These are phyloP conservation scores for Trametes cubensis DNA, from an alignment of 768 basidiomycete genomes.

Conservation along the genomic window DNA sequence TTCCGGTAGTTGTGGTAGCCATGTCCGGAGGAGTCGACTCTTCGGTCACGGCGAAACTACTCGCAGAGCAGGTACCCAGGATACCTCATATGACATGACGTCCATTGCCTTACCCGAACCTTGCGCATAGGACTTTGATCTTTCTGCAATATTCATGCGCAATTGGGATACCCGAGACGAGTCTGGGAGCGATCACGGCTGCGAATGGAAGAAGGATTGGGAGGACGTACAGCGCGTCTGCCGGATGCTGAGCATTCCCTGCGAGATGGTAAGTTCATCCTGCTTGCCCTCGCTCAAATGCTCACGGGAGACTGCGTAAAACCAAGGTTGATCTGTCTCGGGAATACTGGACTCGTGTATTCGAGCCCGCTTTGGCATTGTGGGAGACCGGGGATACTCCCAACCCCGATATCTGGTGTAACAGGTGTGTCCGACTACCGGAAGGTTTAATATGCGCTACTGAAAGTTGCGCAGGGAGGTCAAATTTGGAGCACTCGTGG, in stretches of 20 bases:
- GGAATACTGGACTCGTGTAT: slow-evolving; percentile 91
- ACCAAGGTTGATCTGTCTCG: slow-evolving; percentile 79
- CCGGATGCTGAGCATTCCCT: slow-evolving; percentile 69
- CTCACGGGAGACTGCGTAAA: not conserved
- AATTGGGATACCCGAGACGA: slow-evolving; percentile 94
- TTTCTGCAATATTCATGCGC: slow-evolving; percentile 92
- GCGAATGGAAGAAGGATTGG: slow-evolving; percentile 97
- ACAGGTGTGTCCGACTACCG: slow-evolving; percentile 53
- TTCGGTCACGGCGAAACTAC: slow-evolving; percentile 79
- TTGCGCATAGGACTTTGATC: slow-evolving; percentile 64
- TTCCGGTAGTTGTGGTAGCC: slow-evolving; percentile 72
- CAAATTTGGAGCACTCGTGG: slow-evolving; percentile 85
- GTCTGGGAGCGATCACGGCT: slow-evolving; percentile 74
- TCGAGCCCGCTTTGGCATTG: slow-evolving; percentile 76
- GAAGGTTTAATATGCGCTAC: not conserved
- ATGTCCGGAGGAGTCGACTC: slow-evolving; percentile 98
- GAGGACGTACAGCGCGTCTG: slow-evolving; percentile 86
- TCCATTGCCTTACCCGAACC: not conserved
- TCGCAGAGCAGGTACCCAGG: slow-evolving; percentile 61
- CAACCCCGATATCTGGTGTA: slow-evolving; percentile 94
- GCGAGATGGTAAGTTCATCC: slow-evolving; percentile 57
- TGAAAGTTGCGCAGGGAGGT: slow-evolving; percentile 61
- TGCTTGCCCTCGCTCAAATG: slow-evolving; percentile 5
- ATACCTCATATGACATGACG: not conserved
- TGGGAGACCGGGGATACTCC: slow-evolving; percentile 86